These are phyloP conservation scores for Curvularia hawaiiensis DNA, from an alignment of 2,329 filamentous ascomycete genomes.

Conservation along the genomic window DNA sequence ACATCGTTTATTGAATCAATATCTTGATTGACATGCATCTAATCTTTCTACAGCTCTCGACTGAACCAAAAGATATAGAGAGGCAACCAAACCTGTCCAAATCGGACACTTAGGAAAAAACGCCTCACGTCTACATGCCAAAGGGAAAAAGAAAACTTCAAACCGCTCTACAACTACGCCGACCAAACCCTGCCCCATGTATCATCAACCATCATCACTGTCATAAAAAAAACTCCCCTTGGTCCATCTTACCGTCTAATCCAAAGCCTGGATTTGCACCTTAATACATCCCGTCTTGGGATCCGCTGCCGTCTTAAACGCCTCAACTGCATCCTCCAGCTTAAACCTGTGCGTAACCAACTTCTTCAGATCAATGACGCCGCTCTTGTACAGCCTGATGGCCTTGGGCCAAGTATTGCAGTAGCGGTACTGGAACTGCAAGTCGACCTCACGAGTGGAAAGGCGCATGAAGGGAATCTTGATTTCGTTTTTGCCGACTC, in stretches of 20 bases:
- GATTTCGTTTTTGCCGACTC: conserved; percentile 94
- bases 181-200: not conserved
- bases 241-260: conserved; percentile 17
- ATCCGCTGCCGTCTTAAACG: conserved; percentile 87
- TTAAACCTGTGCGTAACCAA: conserved; percentile 86
- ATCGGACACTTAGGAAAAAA: not conserved
- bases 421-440: conserved; percentile 97
- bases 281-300: conserved; percentile 96
- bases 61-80: not conserved
- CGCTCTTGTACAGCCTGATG: conserved; percentile 83
- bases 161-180: not conserved
- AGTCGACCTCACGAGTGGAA: conserved; percentile 87
- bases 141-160: not conserved
- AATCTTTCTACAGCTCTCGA: not conserved
- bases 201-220: conserved; percentile 1
- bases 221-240: not conserved
- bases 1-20: not conserved
- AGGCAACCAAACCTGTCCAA: not conserved
- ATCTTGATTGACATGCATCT: not conserved
- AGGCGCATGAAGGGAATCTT: conserved; percentile 94
- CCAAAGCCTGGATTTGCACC: conserved; percentile 82
- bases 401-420: conserved; percentile 95
- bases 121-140: not conserved
- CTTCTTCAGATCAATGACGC: conserved; percentile 78
- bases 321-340: conserved; percentile 84